A percentile compares a stretch with the other conserved stretches of the same genome.
Evolutionary conservation across 2,329 filamentous ascomycete genomes (phyloP).

Genomic region (Alternaria tenuissima): DNA sequence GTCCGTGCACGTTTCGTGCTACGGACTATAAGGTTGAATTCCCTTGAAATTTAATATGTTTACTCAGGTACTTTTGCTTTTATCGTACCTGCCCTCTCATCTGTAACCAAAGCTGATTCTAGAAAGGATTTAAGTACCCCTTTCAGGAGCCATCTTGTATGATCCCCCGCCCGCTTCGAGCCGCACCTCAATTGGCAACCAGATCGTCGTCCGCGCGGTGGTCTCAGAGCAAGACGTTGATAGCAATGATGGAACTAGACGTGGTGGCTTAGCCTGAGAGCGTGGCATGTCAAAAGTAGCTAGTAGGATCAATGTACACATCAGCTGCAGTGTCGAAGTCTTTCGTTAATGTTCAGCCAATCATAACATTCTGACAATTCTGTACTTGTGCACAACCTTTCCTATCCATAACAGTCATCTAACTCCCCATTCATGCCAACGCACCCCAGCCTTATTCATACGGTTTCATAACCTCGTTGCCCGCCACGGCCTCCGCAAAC

Average conservation of each 20-base stretch:
- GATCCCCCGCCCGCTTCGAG: too few species aligned
- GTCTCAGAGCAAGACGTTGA: too few species aligned
- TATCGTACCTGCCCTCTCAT: too few species aligned
- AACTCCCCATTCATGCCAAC: background rate
- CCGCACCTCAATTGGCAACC: too few species aligned
- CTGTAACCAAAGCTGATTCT: accelerated
- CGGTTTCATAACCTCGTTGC: constrained; percentile 2
- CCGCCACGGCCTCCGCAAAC: background rate
- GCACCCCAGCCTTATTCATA: background rate
- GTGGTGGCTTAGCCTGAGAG: too few species aligned
- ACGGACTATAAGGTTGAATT: too few species aligned
- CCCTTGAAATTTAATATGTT: too few species aligned
- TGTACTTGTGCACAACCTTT: background rate
- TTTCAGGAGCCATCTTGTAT: background rate
- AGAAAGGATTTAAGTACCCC: accelerated
- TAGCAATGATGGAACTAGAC: accelerated
- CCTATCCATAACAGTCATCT: background rate
- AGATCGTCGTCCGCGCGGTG: accelerated
- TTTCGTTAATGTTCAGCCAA: too few species aligned
- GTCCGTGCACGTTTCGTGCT: too few species aligned
- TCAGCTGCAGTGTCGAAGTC: too few species aligned
- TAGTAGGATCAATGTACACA: accelerated
- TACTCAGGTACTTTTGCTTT: accelerated
- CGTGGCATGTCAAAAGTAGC: too few species aligned
- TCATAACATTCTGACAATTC: too few species aligned